These are phyloP conservation scores for Lachnellula arida DNA, from an alignment of 2,329 filamentous ascomycete genomes.

Conservation along the genomic window DNA sequence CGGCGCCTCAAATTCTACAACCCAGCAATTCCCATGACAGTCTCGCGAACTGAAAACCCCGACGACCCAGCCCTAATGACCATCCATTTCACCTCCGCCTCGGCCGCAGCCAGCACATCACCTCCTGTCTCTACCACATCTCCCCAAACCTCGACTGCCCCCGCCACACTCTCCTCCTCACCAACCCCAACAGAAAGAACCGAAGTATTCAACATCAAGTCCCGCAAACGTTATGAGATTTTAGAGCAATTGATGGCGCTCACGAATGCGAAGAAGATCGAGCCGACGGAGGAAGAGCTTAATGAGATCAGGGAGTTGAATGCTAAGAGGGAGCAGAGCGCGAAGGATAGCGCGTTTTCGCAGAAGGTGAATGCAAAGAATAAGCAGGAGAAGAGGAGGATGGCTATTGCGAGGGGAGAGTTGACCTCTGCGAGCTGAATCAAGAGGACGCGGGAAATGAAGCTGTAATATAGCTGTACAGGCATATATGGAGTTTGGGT, in stretches of 20 bases:
- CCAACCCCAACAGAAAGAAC: conserved; percentile 43
- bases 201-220: conserved; percentile 56
- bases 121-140: conserved; percentile 34
- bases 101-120: conserved; percentile 9
- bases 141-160: conserved; percentile 44
- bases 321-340: conserved; percentile 46
- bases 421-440: conserved; percentile 1
- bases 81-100: conserved; percentile 52
- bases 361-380: conserved; percentile 46
- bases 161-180: conserved; percentile 32
- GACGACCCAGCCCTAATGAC: conserved; percentile 56
- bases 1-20: conserved; percentile 94
- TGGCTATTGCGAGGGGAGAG: conserved; percentile 47
- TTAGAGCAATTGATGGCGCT: conserved; percentile 56
- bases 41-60: conserved; percentile 62
- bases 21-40: conserved; percentile 74
- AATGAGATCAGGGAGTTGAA: conserved; percentile 53
- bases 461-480: not conserved
- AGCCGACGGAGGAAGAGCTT: conserved; percentile 55
- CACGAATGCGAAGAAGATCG: conserved; percentile 55
- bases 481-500: conserved; percentile 1
- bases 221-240: conserved; percentile 57
- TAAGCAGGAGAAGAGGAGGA: conserved; percentile 60
- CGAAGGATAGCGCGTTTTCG: conserved; percentile 50
- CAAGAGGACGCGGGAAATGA: not conserved